Base-by-base conservation (phyloP, 805 yeast species). In the Kazachstania psychrophila region DNA sequence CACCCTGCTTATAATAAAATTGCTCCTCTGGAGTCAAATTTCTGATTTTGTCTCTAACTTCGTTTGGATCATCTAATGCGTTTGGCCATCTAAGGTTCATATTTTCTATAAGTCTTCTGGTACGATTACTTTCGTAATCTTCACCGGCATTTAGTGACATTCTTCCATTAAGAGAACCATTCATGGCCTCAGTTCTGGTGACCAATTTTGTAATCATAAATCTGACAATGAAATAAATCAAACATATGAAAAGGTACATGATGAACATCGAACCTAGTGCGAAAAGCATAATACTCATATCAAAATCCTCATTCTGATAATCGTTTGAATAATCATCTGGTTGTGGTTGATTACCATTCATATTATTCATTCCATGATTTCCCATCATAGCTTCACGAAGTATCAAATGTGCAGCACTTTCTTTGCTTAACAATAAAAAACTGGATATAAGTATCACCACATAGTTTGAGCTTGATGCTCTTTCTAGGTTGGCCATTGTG, bases 11-110 rank as follows among this genome's bases (percentile, higher is more conserved):
- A 41, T 66, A 68, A 33, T 56, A 56, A 29, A 60, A 59, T 38
- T 60, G 66, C 36, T 63, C 66, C 37, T 58, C 61, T 2, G 60
- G 51, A 24, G 82, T 63, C 11, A 86, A 68, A 39, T 70, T 77
- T 26, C 68, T 68, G 46, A 79, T 71, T 49, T 79, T 81, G 47
- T 75, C 79, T 28, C 73, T 65, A 28, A 76, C 68, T 30, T 69
- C 62, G 26, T 73, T 75, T 35, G 73, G 79, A 45, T 79, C 88
- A 46, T 77, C 86, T 43, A 73, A 66, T 32, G 71, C 67, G 16
- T 79, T 82, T 1, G 83, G 79, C 56, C 60, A 58, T 31, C 55
- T 47, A 4, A 42, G 41, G 23, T 38, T 40, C 38, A 44, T 35
- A 18, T 43, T 31, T 30, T 33, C 37, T 29, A 32, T 37, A 16